A percentile compares a stretch with the other conserved stretches of the same genome.
Conservation (phyloP, 495 filamentous ascomycete species). For the Lophiostoma macrostomum region DNA sequence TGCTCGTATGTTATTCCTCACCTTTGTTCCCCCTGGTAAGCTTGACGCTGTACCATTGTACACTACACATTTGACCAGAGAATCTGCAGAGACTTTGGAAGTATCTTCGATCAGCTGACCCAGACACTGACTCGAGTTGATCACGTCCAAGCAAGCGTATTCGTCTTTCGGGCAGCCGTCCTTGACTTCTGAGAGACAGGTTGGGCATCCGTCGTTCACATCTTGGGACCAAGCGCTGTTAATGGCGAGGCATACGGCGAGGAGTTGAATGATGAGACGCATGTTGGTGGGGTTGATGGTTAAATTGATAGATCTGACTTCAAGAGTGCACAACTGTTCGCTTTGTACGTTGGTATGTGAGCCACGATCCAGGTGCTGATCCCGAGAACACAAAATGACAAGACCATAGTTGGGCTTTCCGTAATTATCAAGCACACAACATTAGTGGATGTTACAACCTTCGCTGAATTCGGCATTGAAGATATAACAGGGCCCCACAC, state of each 20-base stretch:
- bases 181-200: too few species aligned
- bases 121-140: conserved; percentile 40
- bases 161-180: conserved; percentile 39
- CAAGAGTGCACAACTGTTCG: too few species aligned
- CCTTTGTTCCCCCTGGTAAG: conserved; percentile 40
- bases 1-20: too few species aligned
- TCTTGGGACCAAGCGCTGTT: conserved; percentile 13
- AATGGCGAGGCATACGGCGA: conserved; percentile 26
- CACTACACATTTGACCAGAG: conserved; percentile 37
- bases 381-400: too few species aligned
- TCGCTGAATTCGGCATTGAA: too few species aligned
- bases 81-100: conserved; percentile 26
- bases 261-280: conserved; percentile 2
- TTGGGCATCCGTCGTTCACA: too few species aligned
- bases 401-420: too few species aligned
- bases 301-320: background rate
- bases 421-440: too few species aligned
- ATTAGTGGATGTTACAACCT: too few species aligned
- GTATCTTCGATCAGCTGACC: conserved; percentile 35
- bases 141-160: conserved; percentile 40
- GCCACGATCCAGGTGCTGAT: too few species aligned
- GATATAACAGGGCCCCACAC: background rate
- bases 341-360: too few species aligned
- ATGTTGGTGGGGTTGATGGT: conserved; percentile 1
- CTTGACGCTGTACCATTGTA: conserved; percentile 37